phyloP scores from a whole-genome alignment of 345 rosid genomes.

The Pistacia integerrima region DNA sequence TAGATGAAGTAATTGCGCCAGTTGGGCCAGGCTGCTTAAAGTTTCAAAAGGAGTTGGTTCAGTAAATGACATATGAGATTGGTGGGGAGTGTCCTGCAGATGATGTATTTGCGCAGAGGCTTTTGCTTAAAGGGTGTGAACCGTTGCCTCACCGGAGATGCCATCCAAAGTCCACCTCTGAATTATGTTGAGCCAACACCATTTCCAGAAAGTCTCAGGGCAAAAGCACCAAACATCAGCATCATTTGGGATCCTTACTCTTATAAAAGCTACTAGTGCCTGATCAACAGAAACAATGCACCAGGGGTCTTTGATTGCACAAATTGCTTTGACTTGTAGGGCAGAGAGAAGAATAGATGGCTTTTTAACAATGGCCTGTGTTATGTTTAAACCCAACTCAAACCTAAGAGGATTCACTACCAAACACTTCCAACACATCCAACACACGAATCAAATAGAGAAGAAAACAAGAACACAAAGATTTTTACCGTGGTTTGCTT shows the following conservation, averaged over 20 bases:
- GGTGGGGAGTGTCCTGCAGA: conserved; percentile 52
- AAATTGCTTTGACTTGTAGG: conserved; percentile 49
- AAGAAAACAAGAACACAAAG: too few relatives aligned
- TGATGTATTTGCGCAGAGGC: conserved; percentile 49
- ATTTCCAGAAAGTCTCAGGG: conserved; percentile 42
- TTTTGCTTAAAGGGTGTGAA: conserved; percentile 54
- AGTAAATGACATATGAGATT: conserved; percentile 42
- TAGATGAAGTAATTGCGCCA: conserved; percentile 37
- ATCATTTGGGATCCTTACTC: conserved; percentile 51
- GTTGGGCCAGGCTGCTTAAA: conserved; percentile 45
- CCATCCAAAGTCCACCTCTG: conserved; percentile 33
- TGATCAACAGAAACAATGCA: conserved; percentile 27
- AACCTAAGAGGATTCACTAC: too few relatives aligned
- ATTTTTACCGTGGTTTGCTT: too few relatives aligned
- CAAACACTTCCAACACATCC: too few relatives aligned
- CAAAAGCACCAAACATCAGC: conserved; percentile 38
- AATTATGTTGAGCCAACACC: conserved; percentile 41
- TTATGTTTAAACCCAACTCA: too few relatives aligned
- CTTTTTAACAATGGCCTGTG: not conserved
- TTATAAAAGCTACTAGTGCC: conserved; percentile 51
- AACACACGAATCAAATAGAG: too few relatives aligned
- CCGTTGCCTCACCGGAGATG: conserved; percentile 56
- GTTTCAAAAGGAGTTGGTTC: conserved; percentile 44
- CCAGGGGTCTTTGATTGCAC: conserved; percentile 47
- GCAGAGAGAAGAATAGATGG: conserved; percentile 48